Evolutionary conservation across 164 flowering plant species (phyloP).

Genomic region (Aristolochia contorta): DNA sequence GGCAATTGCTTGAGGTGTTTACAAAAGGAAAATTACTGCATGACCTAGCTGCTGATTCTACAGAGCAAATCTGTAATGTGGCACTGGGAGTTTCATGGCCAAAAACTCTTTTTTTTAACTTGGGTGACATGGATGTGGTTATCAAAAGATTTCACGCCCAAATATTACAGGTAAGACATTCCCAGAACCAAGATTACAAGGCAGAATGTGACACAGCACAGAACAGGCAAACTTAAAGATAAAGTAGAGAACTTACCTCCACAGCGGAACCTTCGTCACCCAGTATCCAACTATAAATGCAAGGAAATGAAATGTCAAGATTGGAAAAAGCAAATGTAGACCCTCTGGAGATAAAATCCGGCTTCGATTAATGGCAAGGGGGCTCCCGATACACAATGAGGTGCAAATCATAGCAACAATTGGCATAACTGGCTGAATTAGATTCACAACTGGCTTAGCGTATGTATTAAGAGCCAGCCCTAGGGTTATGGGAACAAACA

Average conservation of each 20-base stretch:
- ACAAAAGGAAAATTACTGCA: too few relatives aligned
- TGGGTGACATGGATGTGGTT: too few relatives aligned
- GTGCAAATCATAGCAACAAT: conserved; percentile 93
- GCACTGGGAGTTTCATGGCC: too few relatives aligned
- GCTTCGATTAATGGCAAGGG: conserved; percentile 73
- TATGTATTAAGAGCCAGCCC: conserved; percentile 83
- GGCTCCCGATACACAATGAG: conserved; percentile 91
- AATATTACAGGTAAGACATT: too few relatives aligned
- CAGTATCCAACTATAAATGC: conserved; percentile 77
- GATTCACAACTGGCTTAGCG: conserved; percentile 67
- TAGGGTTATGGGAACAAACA: conserved; percentile 65
- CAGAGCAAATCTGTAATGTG: too few relatives aligned
- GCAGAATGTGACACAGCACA: neutral
- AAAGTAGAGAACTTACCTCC: conserved; percentile 42
- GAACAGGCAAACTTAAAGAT: neutral
- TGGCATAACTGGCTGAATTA: conserved; percentile 82
- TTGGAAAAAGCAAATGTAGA: conserved; percentile 58
- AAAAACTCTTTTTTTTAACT: too few relatives aligned
- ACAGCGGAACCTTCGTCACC: conserved; percentile 58
- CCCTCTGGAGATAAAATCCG: conserved; percentile 77
- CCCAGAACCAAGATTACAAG: too few relatives aligned
- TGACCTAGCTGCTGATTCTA: too few relatives aligned
- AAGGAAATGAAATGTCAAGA: conserved; percentile 61
- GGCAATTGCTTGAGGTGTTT: too few relatives aligned
- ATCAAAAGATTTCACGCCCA: too few relatives aligned